Evolutionary conservation across 2,329 filamentous ascomycete genomes (phyloP).

Genomic region (Sclerotiophoma versabilis): DNA sequence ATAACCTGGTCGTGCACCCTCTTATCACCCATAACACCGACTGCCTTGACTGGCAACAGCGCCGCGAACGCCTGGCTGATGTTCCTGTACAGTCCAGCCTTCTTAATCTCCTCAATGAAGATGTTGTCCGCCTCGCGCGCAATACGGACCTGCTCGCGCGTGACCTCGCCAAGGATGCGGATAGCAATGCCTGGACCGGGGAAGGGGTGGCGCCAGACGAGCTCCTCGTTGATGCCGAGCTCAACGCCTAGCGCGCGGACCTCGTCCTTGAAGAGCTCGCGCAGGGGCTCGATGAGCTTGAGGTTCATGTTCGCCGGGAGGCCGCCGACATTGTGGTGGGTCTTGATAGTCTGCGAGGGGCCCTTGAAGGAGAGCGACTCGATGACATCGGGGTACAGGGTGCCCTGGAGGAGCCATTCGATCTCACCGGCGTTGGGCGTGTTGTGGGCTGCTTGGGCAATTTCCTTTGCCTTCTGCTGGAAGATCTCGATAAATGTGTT

Average conservation of each 20-base stretch:
- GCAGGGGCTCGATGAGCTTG: slow-evolving; percentile 79
- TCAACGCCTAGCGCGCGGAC: slow-evolving; percentile 73
- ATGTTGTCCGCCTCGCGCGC: slow-evolving; percentile 79
- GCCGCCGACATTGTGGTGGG: slow-evolving; percentile 76
- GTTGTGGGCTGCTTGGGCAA: slow-evolving; percentile 73
- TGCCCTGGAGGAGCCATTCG: slow-evolving; percentile 87
- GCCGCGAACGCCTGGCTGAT: slow-evolving; percentile 75
- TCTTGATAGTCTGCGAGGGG: slow-evolving; percentile 75
- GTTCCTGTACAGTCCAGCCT: slow-evolving; percentile 75
- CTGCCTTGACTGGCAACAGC: slow-evolving; percentile 69
- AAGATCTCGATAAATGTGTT: slow-evolving; percentile 83
- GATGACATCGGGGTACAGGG: slow-evolving; percentile 78
- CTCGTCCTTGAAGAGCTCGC: slow-evolving; percentile 85
- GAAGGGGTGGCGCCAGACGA: slow-evolving; percentile 81
- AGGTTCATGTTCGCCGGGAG: slow-evolving; percentile 68
- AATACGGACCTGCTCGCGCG: slow-evolving; percentile 78
- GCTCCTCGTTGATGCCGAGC: slow-evolving; percentile 74
- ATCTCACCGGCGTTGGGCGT: slow-evolving; percentile 75
- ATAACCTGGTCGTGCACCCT: slow-evolving; percentile 70
- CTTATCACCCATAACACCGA: slow-evolving; percentile 75
- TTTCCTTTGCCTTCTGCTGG: slow-evolving; percentile 76
- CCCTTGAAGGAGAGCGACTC: slow-evolving; percentile 77
- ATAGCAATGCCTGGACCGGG: slow-evolving; percentile 79
- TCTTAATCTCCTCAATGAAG: slow-evolving; percentile 77
- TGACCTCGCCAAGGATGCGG: slow-evolving; percentile 84